Base-by-base conservation (phyloP, 805 yeast genomes). In the Yarrowia sp. region DNA sequence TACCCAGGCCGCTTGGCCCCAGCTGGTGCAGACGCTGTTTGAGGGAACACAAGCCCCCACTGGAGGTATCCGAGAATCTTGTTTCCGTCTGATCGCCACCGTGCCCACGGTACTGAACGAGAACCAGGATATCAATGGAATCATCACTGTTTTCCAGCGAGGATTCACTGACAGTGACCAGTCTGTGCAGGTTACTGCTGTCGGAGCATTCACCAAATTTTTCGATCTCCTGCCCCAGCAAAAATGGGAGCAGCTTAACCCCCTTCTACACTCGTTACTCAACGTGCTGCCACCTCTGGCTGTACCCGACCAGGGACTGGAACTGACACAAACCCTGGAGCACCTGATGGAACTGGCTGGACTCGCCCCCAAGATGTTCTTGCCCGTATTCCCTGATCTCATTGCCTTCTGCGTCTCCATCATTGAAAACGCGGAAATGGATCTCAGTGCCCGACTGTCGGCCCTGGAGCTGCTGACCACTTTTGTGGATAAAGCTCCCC, bases 351-450 rank as follows among this genome's bases (percentile, higher is more conserved):
- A 95, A 70, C 82, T 95, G 66, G 97, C 92, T 9, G 93, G 88
- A 68, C 78, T 92, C 66, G 98, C 98, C 8, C 98, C 99, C 64
- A 93, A 92, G 73, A 84, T 95, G 85, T 95, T 95, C 80, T 85
- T 83, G 73, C 91, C 91, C 47, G 89, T 93, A 90, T 93, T 95
- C 74, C 86, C 88, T 58, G 87, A 90, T n/a, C 86, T 95, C 48
- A 84, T 92, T 60, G 89, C 89, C 68, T 95, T 95, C 72, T 86
- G 95, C 71, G 83, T 91, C n/a, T 84, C 86, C 14, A 93, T 95
- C 36, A 84, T 91, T 61, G 90, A 89, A 71, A 87, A 91, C 76
- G 84, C 82, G 71, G 96, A 90, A 18, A 78, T 92, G 69, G 98
- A 91, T 32, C 82, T 91, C 18, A 77, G 80, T 55, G 87, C 97